Evolutionary conservation across 192 early-diverging fungal species (phyloP).

Genomic region (Nowakowskiella sp.): DNA sequence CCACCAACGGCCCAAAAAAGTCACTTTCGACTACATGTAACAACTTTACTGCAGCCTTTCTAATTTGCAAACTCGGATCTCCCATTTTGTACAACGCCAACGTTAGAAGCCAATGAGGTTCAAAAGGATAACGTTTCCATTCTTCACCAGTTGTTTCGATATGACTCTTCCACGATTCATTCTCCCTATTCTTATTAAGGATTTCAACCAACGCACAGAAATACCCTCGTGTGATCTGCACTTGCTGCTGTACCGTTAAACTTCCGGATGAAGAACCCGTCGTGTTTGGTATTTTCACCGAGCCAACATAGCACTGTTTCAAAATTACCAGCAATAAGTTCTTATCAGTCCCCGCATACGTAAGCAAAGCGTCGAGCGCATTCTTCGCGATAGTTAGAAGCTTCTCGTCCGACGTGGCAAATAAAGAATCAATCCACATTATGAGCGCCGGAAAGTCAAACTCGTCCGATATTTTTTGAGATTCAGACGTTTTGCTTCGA

Average conservation of each 20-base stretch:
- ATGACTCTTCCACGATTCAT: slow-evolving; percentile 3
- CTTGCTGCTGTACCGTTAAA: not conserved
- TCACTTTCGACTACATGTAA: slow-evolving; percentile 62
- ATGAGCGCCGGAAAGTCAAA: slow-evolving; percentile 34
- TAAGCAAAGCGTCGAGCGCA: slow-evolving; percentile 63
- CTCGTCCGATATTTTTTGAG: not conserved
- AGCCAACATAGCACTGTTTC: slow-evolving; percentile 60
- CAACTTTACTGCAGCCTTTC: slow-evolving; percentile 62
- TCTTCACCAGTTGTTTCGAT: not conserved
- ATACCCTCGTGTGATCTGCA: slow-evolving; percentile 55
- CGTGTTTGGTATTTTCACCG: slow-evolving; percentile 41
- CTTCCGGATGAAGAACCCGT: slow-evolving; percentile 27
- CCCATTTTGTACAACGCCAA: slow-evolving; percentile 74
- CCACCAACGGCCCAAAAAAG: slow-evolving; percentile 29
- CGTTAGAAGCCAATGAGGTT: slow-evolving; percentile 31
- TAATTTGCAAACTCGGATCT: slow-evolving; percentile 57
- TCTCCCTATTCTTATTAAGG: slow-evolving; percentile 42
- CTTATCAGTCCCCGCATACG: slow-evolving; percentile 30
- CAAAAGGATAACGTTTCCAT: slow-evolving; percentile 46
- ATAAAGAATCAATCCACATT: slow-evolving; percentile 33
- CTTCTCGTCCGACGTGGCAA: slow-evolving; percentile 30
- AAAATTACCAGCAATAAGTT: slow-evolving; percentile 57
- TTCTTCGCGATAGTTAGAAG: slow-evolving; percentile 38
- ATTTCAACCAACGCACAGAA: slow-evolving; percentile 71
- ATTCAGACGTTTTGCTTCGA: too few species aligned